These are phyloP conservation scores for Candida sanyiensis DNA, from an alignment of 805 yeast species.

Conservation along the genomic window DNA sequence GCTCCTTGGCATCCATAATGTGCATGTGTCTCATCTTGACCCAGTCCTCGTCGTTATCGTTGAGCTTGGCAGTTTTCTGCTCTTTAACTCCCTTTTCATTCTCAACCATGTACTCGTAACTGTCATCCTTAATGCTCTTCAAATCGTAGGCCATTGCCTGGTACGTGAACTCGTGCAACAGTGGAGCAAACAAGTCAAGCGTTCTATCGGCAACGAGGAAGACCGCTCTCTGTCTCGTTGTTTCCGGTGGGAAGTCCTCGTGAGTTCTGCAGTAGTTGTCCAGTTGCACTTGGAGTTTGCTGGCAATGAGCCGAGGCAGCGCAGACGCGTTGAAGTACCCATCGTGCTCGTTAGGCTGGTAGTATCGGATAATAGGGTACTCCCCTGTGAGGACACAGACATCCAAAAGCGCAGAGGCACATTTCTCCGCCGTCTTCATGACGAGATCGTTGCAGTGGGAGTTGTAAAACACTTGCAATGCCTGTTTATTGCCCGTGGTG, in stretches of 20 bases:
- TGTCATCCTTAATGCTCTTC: conserved; percentile 38
- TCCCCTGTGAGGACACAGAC: conserved; percentile 79
- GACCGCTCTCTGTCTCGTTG: conserved; percentile 61
- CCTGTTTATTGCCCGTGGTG: conserved; percentile 54
- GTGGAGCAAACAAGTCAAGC: conserved; percentile 74
- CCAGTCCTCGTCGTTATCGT: conserved; percentile 70
- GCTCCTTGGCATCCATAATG: conserved; percentile 66
- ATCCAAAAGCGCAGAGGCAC: conserved; percentile 63
- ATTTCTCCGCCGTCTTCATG: conserved; percentile 46
- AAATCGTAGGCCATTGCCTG: conserved; percentile 90
- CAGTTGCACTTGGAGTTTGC: conserved; percentile 59
- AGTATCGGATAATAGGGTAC: conserved; percentile 79
- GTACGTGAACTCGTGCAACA: conserved; percentile 84
- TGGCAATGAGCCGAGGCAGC: conserved; percentile 66
- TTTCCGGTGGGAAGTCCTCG: conserved; percentile 55
- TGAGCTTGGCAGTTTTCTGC: conserved; percentile 42
- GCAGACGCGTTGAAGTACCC: conserved; percentile 48
- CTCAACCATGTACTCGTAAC: conserved; percentile 50
- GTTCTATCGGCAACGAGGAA: conserved; percentile 79
- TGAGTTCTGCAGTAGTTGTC: conserved; percentile 72
- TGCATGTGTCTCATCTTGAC: conserved; percentile 63
- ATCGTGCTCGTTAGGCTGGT: conserved; percentile 45
- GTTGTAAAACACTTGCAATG: conserved; percentile 72
- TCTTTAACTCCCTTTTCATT: conserved; percentile 45
- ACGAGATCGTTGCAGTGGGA: conserved; percentile 56